Evolutionary conservation across 306 rosid genomes (phyloP).

Genomic region (peach (Prunus persica)): DNA sequence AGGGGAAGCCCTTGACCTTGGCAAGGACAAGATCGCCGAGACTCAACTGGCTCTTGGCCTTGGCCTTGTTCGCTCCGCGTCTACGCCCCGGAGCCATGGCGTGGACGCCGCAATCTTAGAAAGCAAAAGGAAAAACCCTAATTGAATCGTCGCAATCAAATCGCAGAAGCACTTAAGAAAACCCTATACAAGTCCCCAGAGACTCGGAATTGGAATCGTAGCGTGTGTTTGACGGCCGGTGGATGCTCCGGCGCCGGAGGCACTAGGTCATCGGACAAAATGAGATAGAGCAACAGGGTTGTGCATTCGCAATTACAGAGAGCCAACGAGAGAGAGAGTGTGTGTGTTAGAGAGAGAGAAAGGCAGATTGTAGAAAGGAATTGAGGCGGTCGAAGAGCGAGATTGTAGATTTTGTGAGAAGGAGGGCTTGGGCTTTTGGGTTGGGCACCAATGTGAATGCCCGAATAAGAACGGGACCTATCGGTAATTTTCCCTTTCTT

Average conservation of each 20-base stretch:
- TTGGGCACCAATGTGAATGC: conserved; percentile 1
- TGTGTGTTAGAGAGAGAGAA: conserved; percentile 5
- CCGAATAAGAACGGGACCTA: conserved; percentile 24
- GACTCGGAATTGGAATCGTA: conserved; percentile 26
- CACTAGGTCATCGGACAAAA: conserved; percentile 39
- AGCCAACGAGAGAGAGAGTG: conserved; percentile 24
- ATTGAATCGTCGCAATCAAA: conserved; percentile 10
- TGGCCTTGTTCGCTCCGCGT: conserved; percentile 84
- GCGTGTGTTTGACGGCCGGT: conserved; percentile 35
- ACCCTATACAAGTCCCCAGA: conserved; percentile 60
- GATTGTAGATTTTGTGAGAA: conserved; percentile 40
- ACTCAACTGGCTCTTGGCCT: conserved; percentile 61
- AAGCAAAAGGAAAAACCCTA: conserved; percentile 23
- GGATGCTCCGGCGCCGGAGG: conserved; percentile 38
- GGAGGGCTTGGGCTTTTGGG: conserved; percentile 27
- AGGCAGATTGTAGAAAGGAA: conserved; percentile 11
- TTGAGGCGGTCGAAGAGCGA: conserved; percentile 47
- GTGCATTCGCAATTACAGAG: conserved; percentile 38
- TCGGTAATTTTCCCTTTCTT: conserved; percentile 30
- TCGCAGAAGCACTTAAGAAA: conserved; percentile 17
- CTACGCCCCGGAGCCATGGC: conserved; percentile 92
- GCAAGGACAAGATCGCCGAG: conserved; percentile 99
- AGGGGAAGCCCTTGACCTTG: conserved; percentile 96
- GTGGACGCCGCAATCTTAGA: conserved; percentile 33
- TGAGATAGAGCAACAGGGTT: conserved; percentile 7